Base-by-base conservation (phyloP, 192 early-diverging fungal species). In the Allomyces arbusculus region DNA sequence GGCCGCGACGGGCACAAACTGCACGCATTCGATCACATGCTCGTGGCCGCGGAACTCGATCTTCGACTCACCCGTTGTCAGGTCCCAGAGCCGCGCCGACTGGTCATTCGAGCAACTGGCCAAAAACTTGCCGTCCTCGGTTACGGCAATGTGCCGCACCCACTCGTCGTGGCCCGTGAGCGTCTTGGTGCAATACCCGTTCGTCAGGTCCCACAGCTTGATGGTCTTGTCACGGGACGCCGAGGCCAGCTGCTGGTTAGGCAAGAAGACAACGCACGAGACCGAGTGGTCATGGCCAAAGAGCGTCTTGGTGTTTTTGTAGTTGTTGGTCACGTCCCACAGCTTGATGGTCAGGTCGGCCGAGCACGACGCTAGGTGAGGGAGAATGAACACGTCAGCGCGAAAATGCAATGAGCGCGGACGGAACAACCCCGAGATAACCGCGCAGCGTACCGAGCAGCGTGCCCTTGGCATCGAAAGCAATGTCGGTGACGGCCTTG, bases 211-310 rank as follows among this genome's bases (percentile, higher is more conserved):
- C 94, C 94, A 97, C 4, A 95, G 68, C 72, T 87, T 89, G 58
- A 97, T 83, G 0, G 92, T 90, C 69, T 87, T 87, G 71, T 97
- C 94, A 16, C 93, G 85, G 10, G 87, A 90, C 1, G 88, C 88
- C n/a, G 91, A 92, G 5, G 88, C 86, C 10, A 97, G 74, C 64
- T 81, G 82, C 67, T 92, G 89, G 6, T 86, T 79, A 26, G 82
- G 82, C 63, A 89, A 70, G 67, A 89, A 86, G 4, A 67, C 63
- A 11, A 94, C 86, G 14, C 84, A 84, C 1, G 91, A 94, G 9
- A 97, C 88, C 69, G 82, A 87, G 73, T 97, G 91, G 74, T 95
- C 92, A 67, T 97, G 94, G 40, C 93, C 94, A 68, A 86, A 80
- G 44, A 97, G 71, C 7, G 94, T 95, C 23, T 81, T 80, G 44